Evolutionary conservation across 2,329 filamentous ascomycete genomes (phyloP).

Genomic region (Botrytis fabae): DNA sequence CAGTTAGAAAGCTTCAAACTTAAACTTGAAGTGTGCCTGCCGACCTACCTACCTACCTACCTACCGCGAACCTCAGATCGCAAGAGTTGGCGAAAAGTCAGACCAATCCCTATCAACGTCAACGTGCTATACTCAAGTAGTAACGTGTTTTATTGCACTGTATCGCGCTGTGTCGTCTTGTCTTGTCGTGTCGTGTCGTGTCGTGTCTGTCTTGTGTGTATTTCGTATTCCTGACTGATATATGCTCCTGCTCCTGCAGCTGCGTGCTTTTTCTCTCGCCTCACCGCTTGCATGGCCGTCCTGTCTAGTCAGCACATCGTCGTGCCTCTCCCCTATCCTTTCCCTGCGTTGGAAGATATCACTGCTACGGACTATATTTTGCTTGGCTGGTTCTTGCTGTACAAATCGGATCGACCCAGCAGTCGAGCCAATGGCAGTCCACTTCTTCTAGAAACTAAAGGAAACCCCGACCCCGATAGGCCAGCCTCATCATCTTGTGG

Average conservation of each 20-base stretch:
- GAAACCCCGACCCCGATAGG: constrained; percentile 1
- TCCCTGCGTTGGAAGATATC: neutral
- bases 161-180: no score
- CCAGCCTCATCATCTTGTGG: constrained; percentile 19
- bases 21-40: neutral
- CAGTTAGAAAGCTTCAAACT: neutral
- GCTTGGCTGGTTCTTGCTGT: constrained; percentile 13
- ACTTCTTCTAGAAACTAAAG: neutral
- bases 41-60: no score
- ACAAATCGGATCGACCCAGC: constrained; percentile 9
- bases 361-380: neutral
- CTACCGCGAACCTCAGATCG: neutral
- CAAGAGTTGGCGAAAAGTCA: neutral
- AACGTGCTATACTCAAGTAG: neutral
- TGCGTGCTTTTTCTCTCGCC: neutral
- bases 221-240: neutral
- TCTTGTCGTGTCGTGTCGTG: no score
- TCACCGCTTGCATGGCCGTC: neutral
- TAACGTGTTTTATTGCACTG: neutral
- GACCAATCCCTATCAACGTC: neutral
- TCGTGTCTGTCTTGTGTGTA: neutral
- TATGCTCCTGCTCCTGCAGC: neutral
- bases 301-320: neutral
- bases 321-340: neutral
- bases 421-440: neutral